phyloP scores from a whole-genome alignment of 225 moss, liverwort and hornwort genomes.

The Climacium dendroides region DNA sequence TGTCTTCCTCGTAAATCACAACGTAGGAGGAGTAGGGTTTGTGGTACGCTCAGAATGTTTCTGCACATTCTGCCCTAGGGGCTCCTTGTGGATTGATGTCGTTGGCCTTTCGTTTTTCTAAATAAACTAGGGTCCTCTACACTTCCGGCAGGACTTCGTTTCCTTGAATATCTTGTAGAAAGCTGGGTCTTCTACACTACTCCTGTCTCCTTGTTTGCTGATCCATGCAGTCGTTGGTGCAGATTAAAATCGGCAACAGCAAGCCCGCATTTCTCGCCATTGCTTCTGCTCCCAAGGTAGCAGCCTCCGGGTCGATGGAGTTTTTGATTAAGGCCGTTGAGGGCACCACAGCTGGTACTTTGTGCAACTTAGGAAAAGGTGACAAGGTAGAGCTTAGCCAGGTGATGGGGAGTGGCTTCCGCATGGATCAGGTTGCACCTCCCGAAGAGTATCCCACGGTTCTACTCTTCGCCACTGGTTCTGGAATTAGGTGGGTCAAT shows the following conservation, averaged over 20 bases:
- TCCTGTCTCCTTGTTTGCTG: background rate
- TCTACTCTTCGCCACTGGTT: slow-evolving; percentile 90
- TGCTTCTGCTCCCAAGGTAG: slow-evolving; percentile 65
- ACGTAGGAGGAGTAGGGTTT: background rate
- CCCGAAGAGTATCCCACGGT: slow-evolving; percentile 56
- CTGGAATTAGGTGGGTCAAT: slow-evolving; percentile 78
- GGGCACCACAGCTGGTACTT: slow-evolving; percentile 68
- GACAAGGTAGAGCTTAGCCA: slow-evolving; percentile 90
- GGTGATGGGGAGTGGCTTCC: slow-evolving; percentile 85
- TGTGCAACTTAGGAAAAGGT: slow-evolving; percentile 70
- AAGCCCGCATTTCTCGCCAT: slow-evolving; percentile 93
- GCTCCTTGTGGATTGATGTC: background rate
- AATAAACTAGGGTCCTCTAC: background rate
- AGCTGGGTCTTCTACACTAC: background rate
- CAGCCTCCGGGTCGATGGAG: slow-evolving; percentile 62
- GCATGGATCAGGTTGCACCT: slow-evolving; percentile 53
- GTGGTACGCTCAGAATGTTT: background rate
- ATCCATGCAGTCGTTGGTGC: background rate
- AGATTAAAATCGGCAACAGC: slow-evolving; percentile 72
- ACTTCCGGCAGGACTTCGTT: background rate
- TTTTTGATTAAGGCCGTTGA: slow-evolving; percentile 81
- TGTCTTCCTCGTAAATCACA: background rate
- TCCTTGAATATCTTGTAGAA: background rate
- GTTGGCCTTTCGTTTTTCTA: background rate
- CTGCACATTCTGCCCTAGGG: background rate